Evolutionary conservation across 176 grass and related monocot genomes (phyloP).

Genomic region (Paspalum notatum): DNA sequence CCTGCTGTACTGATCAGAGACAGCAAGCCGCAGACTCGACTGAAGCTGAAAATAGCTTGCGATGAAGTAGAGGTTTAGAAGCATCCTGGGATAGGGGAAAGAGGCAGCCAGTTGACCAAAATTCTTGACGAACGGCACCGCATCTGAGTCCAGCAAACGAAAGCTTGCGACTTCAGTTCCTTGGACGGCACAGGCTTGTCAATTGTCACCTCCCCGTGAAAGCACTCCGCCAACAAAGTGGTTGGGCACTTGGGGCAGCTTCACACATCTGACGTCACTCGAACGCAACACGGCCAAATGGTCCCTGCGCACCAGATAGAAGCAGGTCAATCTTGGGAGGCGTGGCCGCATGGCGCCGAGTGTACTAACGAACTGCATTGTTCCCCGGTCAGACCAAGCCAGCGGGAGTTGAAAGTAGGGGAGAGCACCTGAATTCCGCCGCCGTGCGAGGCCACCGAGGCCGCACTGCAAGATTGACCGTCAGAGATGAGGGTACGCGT

Average conservation of each 20-base stretch:
- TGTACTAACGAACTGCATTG: not conserved
- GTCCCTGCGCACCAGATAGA: not conserved
- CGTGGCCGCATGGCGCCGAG: not conserved
- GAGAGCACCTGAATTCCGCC: not conserved
- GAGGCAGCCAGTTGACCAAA: not conserved
- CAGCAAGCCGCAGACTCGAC: not conserved
- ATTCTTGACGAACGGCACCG: not conserved
- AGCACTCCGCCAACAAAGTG: not conserved
- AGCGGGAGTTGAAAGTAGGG: not conserved
- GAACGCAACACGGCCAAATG: not conserved
- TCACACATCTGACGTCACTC: conserved; percentile 7
- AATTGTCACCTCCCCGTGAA: not conserved
- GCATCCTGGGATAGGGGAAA: conserved; percentile 24
- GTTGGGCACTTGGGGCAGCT: not conserved
- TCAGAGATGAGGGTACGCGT: not conserved
- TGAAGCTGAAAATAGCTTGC: not conserved
- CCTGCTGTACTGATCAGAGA: not conserved
- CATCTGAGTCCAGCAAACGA: not conserved
- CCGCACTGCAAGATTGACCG: conserved; percentile 34
- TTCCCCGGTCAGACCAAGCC: conserved; percentile 18
- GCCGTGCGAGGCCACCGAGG: not conserved
- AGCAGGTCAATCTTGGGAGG: conserved; percentile 42
- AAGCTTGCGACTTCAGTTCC: not conserved
- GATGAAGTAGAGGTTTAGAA: not conserved
- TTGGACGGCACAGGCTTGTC: not conserved